Evolutionary conservation across 352 stramenopile genomes (phyloP).

Genomic region (Synura sp.): DNA sequence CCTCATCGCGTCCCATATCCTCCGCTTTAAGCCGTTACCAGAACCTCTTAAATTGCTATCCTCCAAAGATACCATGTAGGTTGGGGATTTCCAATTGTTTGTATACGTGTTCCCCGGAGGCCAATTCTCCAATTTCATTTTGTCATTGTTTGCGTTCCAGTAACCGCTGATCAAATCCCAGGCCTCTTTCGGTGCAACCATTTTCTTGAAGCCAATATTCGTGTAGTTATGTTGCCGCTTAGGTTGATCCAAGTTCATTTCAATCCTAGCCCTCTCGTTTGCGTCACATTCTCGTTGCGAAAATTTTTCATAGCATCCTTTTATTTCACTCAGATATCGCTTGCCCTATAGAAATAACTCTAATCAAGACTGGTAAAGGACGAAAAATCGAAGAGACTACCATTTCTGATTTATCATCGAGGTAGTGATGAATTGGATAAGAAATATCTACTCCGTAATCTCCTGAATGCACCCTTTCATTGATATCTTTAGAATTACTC

Average conservation of each 20-base stretch:
- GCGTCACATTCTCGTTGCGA: not conserved
- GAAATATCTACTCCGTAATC: slow-evolving; percentile 45
- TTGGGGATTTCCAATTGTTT: slow-evolving; percentile 57
- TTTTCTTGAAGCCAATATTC: slow-evolving; percentile 47
- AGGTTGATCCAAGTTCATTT: slow-evolving; percentile 44
- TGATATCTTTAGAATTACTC: no score
- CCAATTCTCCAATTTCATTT: slow-evolving; percentile 46
- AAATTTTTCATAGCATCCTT: slow-evolving; percentile 42
- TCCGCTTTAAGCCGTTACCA: slow-evolving; percentile 48
- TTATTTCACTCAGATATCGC: slow-evolving; percentile 36
- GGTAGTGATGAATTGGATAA: slow-evolving; percentile 45
- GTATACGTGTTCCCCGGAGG: slow-evolving; percentile 50
- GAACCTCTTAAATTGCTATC: slow-evolving; percentile 43
- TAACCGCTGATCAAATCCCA: slow-evolving; percentile 41
- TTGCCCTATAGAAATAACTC: not conserved
- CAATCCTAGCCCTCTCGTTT: slow-evolving; percentile 20
- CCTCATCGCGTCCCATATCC: slow-evolving; percentile 55
- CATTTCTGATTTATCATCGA: slow-evolving; percentile 20
- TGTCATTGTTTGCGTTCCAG: slow-evolving; percentile 46
- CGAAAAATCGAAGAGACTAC: not conserved
- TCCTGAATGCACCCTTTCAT: no score
- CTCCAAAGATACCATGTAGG: slow-evolving; percentile 62
- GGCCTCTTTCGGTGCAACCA: slow-evolving; percentile 38
- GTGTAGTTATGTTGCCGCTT: slow-evolving; percentile 50
- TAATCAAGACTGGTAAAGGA: not conserved